Conservation (phyloP, 2,329 filamentous ascomycete species). For the Onygena corvina region DNA sequence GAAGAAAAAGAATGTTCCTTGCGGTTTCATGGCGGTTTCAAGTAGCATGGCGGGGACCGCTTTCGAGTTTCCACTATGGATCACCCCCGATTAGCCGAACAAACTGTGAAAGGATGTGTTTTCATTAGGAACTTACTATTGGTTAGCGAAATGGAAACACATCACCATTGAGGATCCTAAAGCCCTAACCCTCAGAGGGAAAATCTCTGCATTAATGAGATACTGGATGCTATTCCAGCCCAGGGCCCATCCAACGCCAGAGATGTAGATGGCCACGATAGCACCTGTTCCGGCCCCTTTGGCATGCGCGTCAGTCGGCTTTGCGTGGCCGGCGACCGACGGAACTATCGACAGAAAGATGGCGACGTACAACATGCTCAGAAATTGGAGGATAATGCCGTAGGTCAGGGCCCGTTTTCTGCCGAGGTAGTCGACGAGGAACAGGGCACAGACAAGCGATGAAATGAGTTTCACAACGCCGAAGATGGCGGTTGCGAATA, state of each 20-base stretch:
- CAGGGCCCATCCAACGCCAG: conserved; percentile 37
- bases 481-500: conserved; percentile 61
- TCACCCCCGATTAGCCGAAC: too few relatives aligned
- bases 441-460: conserved; percentile 55
- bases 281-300: conserved; percentile 29
- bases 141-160: conserved; percentile 34
- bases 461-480: conserved; percentile 60
- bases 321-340: conserved; percentile 22
- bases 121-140: conserved; percentile 17
- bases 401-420: conserved; percentile 47
- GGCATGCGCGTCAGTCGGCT: conserved; percentile 9
- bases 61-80: conserved; percentile 20
- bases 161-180: conserved; percentile 34
- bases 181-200: conserved; percentile 34
- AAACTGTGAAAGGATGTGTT: not conserved
- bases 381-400: conserved; percentile 39
- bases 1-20: conserved; percentile 67
- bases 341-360: conserved; percentile 35
- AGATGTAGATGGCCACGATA: conserved; percentile 36
- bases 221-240: conserved; percentile 39
- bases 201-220: conserved; percentile 37
- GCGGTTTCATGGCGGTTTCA: conserved; percentile 33
- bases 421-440: conserved; percentile 64
- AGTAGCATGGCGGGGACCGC: conserved; percentile 38
- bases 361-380: conserved; percentile 45